Base-by-base conservation (phyloP, 2,329 filamentous ascomycete genomes). In the Phialophora expanda region DNA sequence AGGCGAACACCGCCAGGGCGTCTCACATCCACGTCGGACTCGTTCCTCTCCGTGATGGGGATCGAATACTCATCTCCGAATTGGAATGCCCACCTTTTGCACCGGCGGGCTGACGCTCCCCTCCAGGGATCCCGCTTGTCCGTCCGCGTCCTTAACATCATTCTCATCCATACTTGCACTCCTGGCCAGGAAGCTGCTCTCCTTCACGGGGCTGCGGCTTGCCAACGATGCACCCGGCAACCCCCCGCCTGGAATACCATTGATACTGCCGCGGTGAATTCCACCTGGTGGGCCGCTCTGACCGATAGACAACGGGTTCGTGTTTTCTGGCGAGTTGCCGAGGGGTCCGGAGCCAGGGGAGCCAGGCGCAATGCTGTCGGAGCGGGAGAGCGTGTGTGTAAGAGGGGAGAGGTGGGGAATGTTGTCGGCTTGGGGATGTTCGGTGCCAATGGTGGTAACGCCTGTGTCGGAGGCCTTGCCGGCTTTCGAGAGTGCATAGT, bases 401-500 rank as follows among this genome's bases (percentile, higher is more conserved):
- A 90, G 89, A 64, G 90, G 90, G 51, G 90, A 88, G 73, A 94
- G 86, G 73, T 97, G 93, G 32, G 93, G 93, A 79, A 97, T 97
- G 79, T 96, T 96, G 81, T 97, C 93, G 72, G 93, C 93, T 59
- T 93, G 89, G 62, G 95, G 95, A 79, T 99, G 95, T 81, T 97
- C 90, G 75, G 92, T 93, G 75, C 95, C 95, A 75, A 99, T 92
- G 75, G 90, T 90, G 76, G 94, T 96, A 67, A 96, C 92, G 76
- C 96, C 94, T 75, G 95, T 90, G 76, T 95, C 91, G 76, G 93
- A 91, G 78, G 92, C 93, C 83, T 98, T 98, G 80, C 95, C 95
- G 66, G 95, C 95, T 84, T 97, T 97, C 80, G 91, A 94, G 82
- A 97, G 91, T 76, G 93, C 93, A 76, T 97, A 97, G 83, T 97